Base-by-base conservation (phyloP, 805 yeast species). In the Candida multigemmis region DNA sequence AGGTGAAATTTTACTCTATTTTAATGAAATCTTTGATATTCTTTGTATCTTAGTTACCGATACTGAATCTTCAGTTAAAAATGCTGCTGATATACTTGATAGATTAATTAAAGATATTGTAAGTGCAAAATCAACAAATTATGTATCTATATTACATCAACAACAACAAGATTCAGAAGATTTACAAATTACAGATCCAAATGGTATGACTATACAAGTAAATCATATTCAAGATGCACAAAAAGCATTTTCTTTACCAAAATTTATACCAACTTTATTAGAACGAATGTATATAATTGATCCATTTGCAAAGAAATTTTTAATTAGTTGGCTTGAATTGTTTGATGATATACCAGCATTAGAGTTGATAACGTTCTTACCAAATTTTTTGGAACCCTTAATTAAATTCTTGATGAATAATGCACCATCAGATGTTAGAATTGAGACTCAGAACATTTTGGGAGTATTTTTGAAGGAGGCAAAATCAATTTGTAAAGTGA, bases 11-110 rank as follows among this genome's bases (percentile, higher is more conserved):
- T 60, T 91, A 34, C 61, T 81, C 8, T 87, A 84, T 49, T 91
- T 91, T 64, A 91, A 89, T 53, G 97, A 91, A 54, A 79, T 86
- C 2, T 91, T 91, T 48, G 97, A 91, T 48, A 91, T 87, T 12
- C 63, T 91, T 28, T 87, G 96, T 48, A 78, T 80, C 33, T 68
- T 87, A 30, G 85, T 89, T 13, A 86, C 95, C 1, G 97, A 89
- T 45, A 71, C 86, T 1, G 97, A 91, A 41, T 74, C 80, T 22
- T 77, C 93, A 19, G 96, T 91, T 16, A 82, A 87, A 43, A 89
- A 86, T 42, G 98, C 96, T 7, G 96, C 97, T 4, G 96, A 87
- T 52, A 68, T 91, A 23, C 68, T 91, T 36, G 96, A 91, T 51
- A 53, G 96, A 18, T 65, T 91, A 33, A 74, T 91, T 41, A 87